Percentiles rank a stretch among this genome's conserved stretches.
Conservation (phyloP, 805 yeast genomes). For the Vanderwaltozyma tropicalis region DNA sequence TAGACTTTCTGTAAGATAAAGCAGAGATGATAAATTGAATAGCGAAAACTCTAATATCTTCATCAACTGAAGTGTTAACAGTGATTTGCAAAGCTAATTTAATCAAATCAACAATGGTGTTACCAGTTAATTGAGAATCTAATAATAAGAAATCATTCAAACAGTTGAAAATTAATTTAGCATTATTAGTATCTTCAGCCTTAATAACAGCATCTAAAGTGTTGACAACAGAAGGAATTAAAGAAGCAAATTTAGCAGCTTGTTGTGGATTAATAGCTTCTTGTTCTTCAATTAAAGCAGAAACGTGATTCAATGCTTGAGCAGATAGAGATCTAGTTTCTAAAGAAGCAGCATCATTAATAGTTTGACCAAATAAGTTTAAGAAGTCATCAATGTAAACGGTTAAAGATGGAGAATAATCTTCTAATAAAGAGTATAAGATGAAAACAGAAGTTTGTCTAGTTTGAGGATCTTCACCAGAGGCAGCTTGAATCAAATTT, state of each 20-base stretch:
- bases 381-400: constrained; percentile 58
- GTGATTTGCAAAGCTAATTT: constrained; percentile 71
- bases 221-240: constrained; percentile 71
- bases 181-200: constrained; percentile 59
- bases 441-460: constrained; percentile 80
- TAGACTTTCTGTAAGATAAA: constrained; percentile 69
- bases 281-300: constrained; percentile 56
- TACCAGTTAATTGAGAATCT: constrained; percentile 72
- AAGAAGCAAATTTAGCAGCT: constrained; percentile 44
- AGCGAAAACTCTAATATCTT: constrained; percentile 74
- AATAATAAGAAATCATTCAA: constrained; percentile 69
- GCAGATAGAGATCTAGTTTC: constrained; percentile 78
- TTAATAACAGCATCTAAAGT: constrained; percentile 67
- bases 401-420: constrained; percentile 47
- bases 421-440: constrained; percentile 67
- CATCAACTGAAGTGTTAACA: constrained; percentile 53
- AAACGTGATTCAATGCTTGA: constrained; percentile 59
- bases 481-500: constrained; percentile 56
- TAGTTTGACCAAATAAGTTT: constrained; percentile 56
- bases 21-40: constrained; percentile 75
- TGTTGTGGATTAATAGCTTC: constrained; percentile 38
- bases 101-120: constrained; percentile 56
- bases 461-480: constrained; percentile 41
- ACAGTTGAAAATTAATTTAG: constrained; percentile 70
- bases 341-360: constrained; percentile 51